phyloP scores from a whole-genome alignment of 805 yeast genomes.

The Hanseniaspora lachancei region DNA sequence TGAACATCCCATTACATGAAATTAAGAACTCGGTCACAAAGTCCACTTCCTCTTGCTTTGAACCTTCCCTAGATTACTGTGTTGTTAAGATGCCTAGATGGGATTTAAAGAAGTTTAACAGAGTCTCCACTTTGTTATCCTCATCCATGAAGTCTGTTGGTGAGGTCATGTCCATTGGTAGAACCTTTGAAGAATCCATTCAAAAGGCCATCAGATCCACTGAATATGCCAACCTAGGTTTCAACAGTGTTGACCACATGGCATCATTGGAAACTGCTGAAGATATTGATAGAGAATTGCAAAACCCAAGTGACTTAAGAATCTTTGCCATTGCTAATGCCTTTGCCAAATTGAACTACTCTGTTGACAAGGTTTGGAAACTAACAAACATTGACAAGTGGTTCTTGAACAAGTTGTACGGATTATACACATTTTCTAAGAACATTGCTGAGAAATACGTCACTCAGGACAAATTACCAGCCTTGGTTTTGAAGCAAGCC shows the following conservation, averaged over 20 bases:
- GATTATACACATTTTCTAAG: constrained; percentile 59
- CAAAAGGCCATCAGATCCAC: constrained; percentile 95
- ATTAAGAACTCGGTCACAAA: constrained; percentile 93
- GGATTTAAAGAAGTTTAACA: constrained; percentile 93
- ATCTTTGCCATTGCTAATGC: constrained; percentile 95
- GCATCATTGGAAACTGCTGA: constrained; percentile 34
- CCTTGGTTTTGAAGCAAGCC: constrained; percentile 55
- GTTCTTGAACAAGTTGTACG: constrained; percentile 80
- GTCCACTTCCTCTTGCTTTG: constrained; percentile 91
- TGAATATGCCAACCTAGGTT: constrained; percentile 91
- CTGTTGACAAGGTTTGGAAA: constrained; percentile 84
- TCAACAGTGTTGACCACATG: constrained; percentile 66
- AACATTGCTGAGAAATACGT: constrained; percentile 44
- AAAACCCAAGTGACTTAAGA: constrained; percentile 95
- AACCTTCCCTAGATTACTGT: constrained; percentile 91
- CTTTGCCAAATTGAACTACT: constrained; percentile 60
- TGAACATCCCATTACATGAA: constrained; percentile 89
- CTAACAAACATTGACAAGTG: constrained; percentile 88
- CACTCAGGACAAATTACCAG: constrained; percentile 43
- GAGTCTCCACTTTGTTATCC: constrained; percentile 85
- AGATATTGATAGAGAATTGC: constrained; percentile 84
- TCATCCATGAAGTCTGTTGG: constrained; percentile 98
- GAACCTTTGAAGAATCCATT: constrained; percentile 93
- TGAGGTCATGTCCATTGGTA: constrained; percentile 98
- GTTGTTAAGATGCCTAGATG: constrained; percentile 97